Conservation (phyloP, 805 yeast genomes). For the Babjeviella inositovora region DNA sequence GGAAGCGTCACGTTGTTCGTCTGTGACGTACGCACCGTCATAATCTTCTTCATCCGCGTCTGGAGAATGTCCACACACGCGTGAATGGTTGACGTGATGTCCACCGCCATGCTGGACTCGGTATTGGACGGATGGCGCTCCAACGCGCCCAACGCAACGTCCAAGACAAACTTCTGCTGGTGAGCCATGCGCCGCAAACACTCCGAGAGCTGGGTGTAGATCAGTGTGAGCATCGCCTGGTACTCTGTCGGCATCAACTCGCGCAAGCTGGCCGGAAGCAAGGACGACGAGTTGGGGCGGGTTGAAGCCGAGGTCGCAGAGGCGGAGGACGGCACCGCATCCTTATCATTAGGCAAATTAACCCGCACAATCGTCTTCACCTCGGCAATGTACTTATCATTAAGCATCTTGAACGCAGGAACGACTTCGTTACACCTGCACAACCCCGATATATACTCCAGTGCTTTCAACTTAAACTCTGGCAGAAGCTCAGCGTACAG, state of each 20-base stretch:
- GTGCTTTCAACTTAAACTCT: slow-evolving; percentile 24
- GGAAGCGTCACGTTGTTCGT: slow-evolving; percentile 37
- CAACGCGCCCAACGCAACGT: slow-evolving; percentile 38
- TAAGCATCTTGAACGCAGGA: slow-evolving; percentile 46
- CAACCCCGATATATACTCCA: slow-evolving; percentile 34
- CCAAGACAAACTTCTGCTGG: slow-evolving; percentile 70
- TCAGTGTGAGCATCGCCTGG: slow-evolving; percentile 46
- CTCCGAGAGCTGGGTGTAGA: slow-evolving; percentile 52
- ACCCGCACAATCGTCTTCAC: slow-evolving; percentile 56
- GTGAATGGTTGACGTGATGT: slow-evolving; percentile 48
- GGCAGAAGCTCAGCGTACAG: too few species aligned
- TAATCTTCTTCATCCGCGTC: slow-evolving; percentile 58
- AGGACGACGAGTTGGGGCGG: too few species aligned
- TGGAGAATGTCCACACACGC: slow-evolving; percentile 61
- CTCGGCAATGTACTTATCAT: slow-evolving; percentile 53
- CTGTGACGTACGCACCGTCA: slow-evolving; percentile 63
- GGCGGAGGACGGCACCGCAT: slow-evolving; percentile 4
- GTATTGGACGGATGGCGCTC: slow-evolving; percentile 10
- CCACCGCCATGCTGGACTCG: slow-evolving; percentile 38
- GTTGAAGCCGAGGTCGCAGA: too few species aligned
- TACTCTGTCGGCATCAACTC: slow-evolving; percentile 62
- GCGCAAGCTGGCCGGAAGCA: too few species aligned
- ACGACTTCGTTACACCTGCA: slow-evolving; percentile 44
- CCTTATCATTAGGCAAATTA: slow-evolving; percentile 38
- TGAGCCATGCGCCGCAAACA: slow-evolving; percentile 56